These are phyloP conservation scores for Phaeosphaeriaceae sp. DNA, from an alignment of 2,329 filamentous ascomycete genomes.

Conservation along the genomic window DNA sequence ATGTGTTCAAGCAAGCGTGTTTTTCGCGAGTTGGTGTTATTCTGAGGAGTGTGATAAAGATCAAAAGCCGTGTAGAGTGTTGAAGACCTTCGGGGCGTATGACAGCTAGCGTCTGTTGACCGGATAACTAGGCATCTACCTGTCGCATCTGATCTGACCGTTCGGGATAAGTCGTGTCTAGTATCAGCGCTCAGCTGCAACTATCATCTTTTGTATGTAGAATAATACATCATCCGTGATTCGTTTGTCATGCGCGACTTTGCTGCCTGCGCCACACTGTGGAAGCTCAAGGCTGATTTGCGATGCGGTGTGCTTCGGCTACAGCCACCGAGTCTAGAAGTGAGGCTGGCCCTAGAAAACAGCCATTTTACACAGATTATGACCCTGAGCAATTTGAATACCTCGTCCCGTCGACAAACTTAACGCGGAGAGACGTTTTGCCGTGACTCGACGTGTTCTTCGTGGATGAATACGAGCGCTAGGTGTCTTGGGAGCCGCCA, in stretches of 20 bases:
- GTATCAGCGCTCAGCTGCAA: slow-evolving; percentile 4
- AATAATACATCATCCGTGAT: slow-evolving; percentile 7
- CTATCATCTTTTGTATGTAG: slow-evolving; percentile 1
- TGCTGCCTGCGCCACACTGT: slow-evolving; percentile 7
- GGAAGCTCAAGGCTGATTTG: background rate
- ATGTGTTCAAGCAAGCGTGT: background rate
- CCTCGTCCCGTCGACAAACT: background rate
- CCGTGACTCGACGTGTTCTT: background rate
- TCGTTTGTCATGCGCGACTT: slow-evolving; percentile 2
- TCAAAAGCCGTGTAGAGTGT: background rate
- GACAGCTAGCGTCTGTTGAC: slow-evolving; percentile 1
- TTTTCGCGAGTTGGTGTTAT: background rate
- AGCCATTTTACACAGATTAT: background rate
- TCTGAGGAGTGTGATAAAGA: background rate
- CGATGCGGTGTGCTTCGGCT: background rate
- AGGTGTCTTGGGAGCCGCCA: background rate
- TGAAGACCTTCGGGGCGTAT: background rate
- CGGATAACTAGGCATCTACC: slow-evolving; percentile 2
- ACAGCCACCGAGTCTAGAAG: background rate
- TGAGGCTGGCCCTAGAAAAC: background rate
- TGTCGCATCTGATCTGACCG: background rate
- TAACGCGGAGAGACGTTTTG: too few species aligned
- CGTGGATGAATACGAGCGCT: background rate
- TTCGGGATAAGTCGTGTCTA: background rate
- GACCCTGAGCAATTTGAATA: background rate